These are phyloP conservation scores for Neurospora sp. DNA, from an alignment of 495 filamentous ascomycete species.

Conservation along the genomic window DNA sequence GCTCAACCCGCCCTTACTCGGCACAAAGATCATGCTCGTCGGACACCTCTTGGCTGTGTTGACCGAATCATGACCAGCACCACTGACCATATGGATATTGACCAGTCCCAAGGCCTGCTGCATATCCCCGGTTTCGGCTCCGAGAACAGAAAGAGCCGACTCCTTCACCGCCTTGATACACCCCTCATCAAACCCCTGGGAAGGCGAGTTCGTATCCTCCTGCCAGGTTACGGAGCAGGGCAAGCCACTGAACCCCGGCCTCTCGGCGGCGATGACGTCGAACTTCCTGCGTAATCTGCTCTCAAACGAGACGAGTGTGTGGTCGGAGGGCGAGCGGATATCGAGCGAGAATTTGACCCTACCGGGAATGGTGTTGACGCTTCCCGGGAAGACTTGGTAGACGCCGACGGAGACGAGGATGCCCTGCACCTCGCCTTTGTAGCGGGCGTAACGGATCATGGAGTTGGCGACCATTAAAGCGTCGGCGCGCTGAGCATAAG, in stretches of 20 bases:
- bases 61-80: slow-evolving; percentile 51
- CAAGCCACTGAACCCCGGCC: slow-evolving; percentile 20
- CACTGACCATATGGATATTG: slow-evolving; percentile 37
- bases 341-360: slow-evolving; percentile 61
- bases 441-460: slow-evolving; percentile 58
- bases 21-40: slow-evolving; percentile 43
- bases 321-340: slow-evolving; percentile 53
- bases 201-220: slow-evolving; percentile 51
- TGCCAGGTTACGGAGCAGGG: slow-evolving; percentile 21
- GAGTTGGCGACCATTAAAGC: slow-evolving; percentile 57
- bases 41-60: slow-evolving; percentile 29
- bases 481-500: slow-evolving; percentile 48
- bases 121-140: slow-evolving; percentile 9
- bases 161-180: slow-evolving; percentile 58
- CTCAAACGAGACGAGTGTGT: slow-evolving; percentile 46
- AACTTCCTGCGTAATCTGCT: slow-evolving; percentile 19
- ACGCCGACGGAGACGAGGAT: slow-evolving; percentile 66
- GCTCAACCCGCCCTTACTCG: slow-evolving; percentile 36
- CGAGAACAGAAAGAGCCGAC: slow-evolving; percentile 45
- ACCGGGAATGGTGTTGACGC: slow-evolving; percentile 68
- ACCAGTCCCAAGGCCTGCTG: slow-evolving; percentile 10
- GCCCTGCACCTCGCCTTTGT: slow-evolving; percentile 43
- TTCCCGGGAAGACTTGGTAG: slow-evolving; percentile 53
- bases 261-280: slow-evolving; percentile 15
- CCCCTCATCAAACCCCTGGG: slow-evolving; percentile 57